phyloP scores from a whole-genome alignment of 192 early-diverging fungal species.

The Coemansia sp. region DNA sequence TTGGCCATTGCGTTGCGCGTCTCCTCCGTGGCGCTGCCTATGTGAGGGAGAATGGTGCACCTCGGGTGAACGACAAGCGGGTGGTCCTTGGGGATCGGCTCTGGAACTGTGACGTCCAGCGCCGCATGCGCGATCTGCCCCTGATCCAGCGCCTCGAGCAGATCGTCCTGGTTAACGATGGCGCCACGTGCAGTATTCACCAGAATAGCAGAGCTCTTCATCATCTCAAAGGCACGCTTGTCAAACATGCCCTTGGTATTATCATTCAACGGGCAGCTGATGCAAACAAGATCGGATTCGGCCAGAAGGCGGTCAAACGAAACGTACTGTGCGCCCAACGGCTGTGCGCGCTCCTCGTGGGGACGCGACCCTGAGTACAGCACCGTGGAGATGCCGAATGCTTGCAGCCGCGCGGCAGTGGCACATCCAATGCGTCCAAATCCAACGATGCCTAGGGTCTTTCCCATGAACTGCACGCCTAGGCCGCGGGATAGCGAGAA shows the following conservation, averaged over 20 bases:
- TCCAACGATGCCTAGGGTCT: conserved; percentile 83
- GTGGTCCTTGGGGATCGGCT: conserved; percentile 69
- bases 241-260: conserved; percentile 74
- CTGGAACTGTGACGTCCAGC: conserved; percentile 86
- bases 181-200: conserved; percentile 81
- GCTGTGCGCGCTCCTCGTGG: conserved; percentile 32
- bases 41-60: conserved; percentile 81
- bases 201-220: conserved; percentile 70
- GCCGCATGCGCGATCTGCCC: conserved; percentile 65
- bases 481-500: conserved; percentile 38
- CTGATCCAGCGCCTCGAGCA: conserved; percentile 64
- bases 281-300: conserved; percentile 70
- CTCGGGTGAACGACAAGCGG: conserved; percentile 60
- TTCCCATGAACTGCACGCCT: conserved; percentile 72
- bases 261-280: conserved; percentile 70
- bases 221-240: conserved; percentile 60
- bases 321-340: conserved; percentile 55
- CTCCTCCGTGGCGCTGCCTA: conserved; percentile 80
- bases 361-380: conserved; percentile 61
- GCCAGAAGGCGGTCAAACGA: conserved; percentile 60
- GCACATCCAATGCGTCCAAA: conserved; percentile 80
- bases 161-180: conserved; percentile 73
- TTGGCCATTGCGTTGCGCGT: conserved; percentile 79
- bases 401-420: conserved; percentile 65
- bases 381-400: conserved; percentile 68